These are phyloP conservation scores for Globisporangium acanthophoron DNA, from an alignment of 352 stramenopile genomes.

Conservation along the genomic window DNA sequence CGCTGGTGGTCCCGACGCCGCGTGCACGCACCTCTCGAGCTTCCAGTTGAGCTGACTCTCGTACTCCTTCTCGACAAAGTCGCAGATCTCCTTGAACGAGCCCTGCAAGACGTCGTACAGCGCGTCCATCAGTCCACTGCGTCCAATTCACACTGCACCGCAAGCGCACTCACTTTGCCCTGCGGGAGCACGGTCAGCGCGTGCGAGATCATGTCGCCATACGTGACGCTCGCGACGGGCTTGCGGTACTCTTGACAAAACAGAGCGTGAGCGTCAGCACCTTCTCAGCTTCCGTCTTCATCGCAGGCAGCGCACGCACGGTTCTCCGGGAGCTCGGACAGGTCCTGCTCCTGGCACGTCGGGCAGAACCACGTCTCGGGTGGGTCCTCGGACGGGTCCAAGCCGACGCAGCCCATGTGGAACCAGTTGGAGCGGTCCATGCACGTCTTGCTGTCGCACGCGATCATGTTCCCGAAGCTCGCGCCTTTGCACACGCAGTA, in stretches of 20 bases:
- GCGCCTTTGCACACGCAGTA: slow-evolving; percentile 75
- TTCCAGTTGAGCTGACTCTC: slow-evolving; percentile 89
- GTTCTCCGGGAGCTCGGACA: slow-evolving; percentile 57
- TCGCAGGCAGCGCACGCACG: slow-evolving; percentile 25
- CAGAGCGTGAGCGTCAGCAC: background rate
- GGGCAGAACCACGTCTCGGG: slow-evolving; percentile 78
- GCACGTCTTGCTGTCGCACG: slow-evolving; percentile 78
- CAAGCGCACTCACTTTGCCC: slow-evolving; percentile 43
- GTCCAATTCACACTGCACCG: background rate
- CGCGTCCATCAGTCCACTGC: background rate
- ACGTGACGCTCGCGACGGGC: slow-evolving; percentile 74
- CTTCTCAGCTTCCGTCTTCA: background rate
- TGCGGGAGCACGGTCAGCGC: slow-evolving; percentile 55
- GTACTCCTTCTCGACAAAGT: slow-evolving; percentile 85
- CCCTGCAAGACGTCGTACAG: slow-evolving; percentile 22
- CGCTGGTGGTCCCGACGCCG: too few species aligned
- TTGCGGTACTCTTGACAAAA: slow-evolving; percentile 61
- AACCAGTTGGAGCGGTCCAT: slow-evolving; percentile 80
- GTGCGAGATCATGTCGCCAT: slow-evolving; percentile 88
- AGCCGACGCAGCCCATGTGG: slow-evolving; percentile 67
- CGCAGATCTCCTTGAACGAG: slow-evolving; percentile 87
- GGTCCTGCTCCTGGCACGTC: slow-evolving; percentile 47
- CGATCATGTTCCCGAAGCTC: slow-evolving; percentile 81
- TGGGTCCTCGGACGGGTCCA: slow-evolving; percentile 41
- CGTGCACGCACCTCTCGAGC: slow-evolving; percentile 54